Evolutionary conservation across 768 basidiomycete genomes (phyloP), one percentile per base, ranked within the genome.

Genomic region (Mycena rosella): DNA sequence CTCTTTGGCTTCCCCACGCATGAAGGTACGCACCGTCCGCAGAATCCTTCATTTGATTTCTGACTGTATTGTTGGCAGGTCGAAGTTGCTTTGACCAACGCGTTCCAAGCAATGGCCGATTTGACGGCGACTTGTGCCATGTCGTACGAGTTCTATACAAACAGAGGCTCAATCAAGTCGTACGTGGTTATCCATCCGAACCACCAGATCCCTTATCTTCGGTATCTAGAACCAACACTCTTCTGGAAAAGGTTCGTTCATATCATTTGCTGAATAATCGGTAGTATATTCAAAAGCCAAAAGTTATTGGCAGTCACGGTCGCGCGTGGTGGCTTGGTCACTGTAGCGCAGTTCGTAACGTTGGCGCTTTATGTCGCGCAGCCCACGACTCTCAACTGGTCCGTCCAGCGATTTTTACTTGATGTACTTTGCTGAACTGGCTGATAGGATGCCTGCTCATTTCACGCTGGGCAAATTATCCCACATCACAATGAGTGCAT

Each of bases 371-470:
- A 60, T 51, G 59, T 60, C 15, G 48, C 59, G 6, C 36, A 51
- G 48, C 59, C 59, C 6, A 60, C 59, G 38, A 60, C 45, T 10
- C 20, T 58, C 29, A 58, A 58, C 30, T 58, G 56, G 56, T 58
- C 14, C 18, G 56, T 47, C 3, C 9, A 2, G 10, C 36, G 17
- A 14, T 24, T 22, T 13, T 38, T 8, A 5, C 10, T n/a, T n/a
- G 13, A 10, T 30, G 22, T 10, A 32, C 34, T 20, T 20, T 24
- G 30, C 57, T 59, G n/a, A 45, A 32, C 15, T 14, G 11, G 30
- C 30, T 32, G 29, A 34, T n/a, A 60, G 59, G 59, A 60, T 60
- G 59, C 59, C 59, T n/a, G 48, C 48, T n/a, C 59, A 60, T 18
- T 60, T 60, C 36, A 40, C 34, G 59, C 34, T 36, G 9, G 59